phyloP scores from a whole-genome alignment of 1,139 yeast species.

The Yamadazyma dushanensis region DNA sequence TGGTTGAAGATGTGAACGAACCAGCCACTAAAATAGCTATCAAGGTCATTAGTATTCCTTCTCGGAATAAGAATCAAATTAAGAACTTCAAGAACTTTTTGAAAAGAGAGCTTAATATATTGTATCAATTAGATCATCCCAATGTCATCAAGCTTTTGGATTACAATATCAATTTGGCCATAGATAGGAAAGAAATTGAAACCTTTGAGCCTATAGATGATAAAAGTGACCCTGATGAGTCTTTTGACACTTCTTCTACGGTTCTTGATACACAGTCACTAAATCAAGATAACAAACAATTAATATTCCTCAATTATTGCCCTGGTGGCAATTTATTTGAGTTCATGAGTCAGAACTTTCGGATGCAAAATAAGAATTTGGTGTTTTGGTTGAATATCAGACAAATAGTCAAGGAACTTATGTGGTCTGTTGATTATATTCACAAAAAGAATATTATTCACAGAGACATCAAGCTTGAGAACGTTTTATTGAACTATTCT shows the following conservation, averaged over 20 bases:
- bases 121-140: slow-evolving; percentile 47
- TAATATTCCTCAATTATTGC: slow-evolving; percentile 73
- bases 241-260: background rate
- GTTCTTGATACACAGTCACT: slow-evolving; percentile 22
- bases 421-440: slow-evolving; percentile 68
- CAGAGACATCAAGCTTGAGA: slow-evolving; percentile 86
- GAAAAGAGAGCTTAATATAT: slow-evolving; percentile 70
- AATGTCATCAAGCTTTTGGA: slow-evolving; percentile 39
- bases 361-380: slow-evolving; percentile 21
- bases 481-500: slow-evolving; percentile 53
- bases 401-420: slow-evolving; percentile 67
- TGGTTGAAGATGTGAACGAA: slow-evolving; percentile 32
- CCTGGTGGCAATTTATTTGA: slow-evolving; percentile 82
- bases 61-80: slow-evolving; percentile 26
- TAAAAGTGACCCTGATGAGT: slow-evolving; percentile 18
- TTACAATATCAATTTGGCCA: slow-evolving; percentile 26
- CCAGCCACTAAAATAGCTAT: slow-evolving; percentile 33
- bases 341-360: slow-evolving; percentile 36
- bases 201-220: slow-evolving; percentile 16
- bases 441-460: slow-evolving; percentile 73
- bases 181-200: slow-evolving; percentile 24
- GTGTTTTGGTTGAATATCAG: slow-evolving; percentile 49
- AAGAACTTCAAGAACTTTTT: slow-evolving; percentile 63
- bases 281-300: slow-evolving; percentile 32
- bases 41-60: slow-evolving; percentile 41